Evolutionary conservation across 2,329 filamentous ascomycete genomes (phyloP).

Genomic region (Fusarium sp.): DNA sequence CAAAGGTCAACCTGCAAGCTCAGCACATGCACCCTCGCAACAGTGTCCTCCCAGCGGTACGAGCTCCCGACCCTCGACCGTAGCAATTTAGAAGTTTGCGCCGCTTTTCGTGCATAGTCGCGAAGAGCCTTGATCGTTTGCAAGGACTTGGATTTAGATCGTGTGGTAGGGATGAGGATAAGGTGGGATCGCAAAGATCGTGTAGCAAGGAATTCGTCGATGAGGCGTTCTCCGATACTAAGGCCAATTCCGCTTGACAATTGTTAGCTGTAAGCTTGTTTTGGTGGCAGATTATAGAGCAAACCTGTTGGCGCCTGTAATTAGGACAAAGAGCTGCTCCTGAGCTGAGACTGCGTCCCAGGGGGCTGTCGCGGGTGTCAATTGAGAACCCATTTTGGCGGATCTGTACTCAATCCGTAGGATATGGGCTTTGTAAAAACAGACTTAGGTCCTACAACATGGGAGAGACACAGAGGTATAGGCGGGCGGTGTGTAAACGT

Average conservation of each 20-base stretch:
- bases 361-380: conserved; percentile 41
- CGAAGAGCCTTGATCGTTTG: conserved; percentile 76
- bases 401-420: background rate
- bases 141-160: conserved; percentile 76
- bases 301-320: conserved; percentile 90
- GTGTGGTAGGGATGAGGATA: conserved; percentile 85
- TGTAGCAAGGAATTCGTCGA: conserved; percentile 85
- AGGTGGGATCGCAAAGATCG: conserved; percentile 75
- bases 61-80: conserved; percentile 51
- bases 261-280: conserved; percentile 12
- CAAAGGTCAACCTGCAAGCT: conserved; percentile 70
- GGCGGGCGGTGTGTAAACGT: conserved; percentile 19
- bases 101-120: conserved; percentile 63
- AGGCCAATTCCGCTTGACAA: conserved; percentile 82
- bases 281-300: background rate
- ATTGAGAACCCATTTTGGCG: conserved; percentile 39
- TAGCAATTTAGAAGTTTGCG: conserved; percentile 52
- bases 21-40: conserved; percentile 67
- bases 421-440: background rate
- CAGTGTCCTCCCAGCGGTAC: conserved; percentile 53
- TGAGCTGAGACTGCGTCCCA: conserved; percentile 52
- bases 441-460: background rate
- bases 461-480: background rate
- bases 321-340: conserved; percentile 71
- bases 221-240: conserved; percentile 83